Conservation (phyloP, 2,329 filamentous ascomycete genomes). For the Hypomyces perniciosus region DNA sequence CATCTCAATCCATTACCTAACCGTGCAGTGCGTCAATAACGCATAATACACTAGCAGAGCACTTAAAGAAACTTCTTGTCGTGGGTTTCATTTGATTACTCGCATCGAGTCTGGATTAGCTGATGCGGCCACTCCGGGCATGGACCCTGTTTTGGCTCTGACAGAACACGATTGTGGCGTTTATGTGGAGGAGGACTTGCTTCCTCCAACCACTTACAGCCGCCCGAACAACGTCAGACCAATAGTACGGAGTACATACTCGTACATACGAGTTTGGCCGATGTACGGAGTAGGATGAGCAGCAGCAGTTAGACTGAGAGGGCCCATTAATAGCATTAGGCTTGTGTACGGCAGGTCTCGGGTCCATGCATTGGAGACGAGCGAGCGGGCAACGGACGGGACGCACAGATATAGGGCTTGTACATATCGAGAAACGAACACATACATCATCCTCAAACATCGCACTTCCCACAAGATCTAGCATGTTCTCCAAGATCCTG, state of each 20-base stretch:
- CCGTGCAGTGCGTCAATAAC: no score
- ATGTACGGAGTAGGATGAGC: neutral
- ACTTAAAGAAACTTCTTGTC: no score
- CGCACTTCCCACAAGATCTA: neutral
- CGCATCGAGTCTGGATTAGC: neutral
- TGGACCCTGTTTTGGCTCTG: neutral
- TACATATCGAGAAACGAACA: neutral
- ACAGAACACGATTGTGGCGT: no score
- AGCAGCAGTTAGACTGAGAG: neutral
- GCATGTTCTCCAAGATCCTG: no score
- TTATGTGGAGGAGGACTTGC: no score
- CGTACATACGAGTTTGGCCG: no score
- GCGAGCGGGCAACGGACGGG: neutral
- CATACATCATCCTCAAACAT: neutral
- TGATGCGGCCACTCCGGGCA: neutral
- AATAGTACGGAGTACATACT: no score
- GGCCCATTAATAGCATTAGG: neutral
- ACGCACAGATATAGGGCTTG: constrained; percentile 1
- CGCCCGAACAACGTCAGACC: no score
- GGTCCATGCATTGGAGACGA: neutral
- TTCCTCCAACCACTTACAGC: no score
- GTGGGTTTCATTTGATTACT: neutral
- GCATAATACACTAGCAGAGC: no score
- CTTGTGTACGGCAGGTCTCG: neutral
- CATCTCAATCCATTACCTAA: no score